phyloP scores from a whole-genome alignment of 2,329 filamentous ascomycete genomes.

The Dothistroma septosporum region DNA sequence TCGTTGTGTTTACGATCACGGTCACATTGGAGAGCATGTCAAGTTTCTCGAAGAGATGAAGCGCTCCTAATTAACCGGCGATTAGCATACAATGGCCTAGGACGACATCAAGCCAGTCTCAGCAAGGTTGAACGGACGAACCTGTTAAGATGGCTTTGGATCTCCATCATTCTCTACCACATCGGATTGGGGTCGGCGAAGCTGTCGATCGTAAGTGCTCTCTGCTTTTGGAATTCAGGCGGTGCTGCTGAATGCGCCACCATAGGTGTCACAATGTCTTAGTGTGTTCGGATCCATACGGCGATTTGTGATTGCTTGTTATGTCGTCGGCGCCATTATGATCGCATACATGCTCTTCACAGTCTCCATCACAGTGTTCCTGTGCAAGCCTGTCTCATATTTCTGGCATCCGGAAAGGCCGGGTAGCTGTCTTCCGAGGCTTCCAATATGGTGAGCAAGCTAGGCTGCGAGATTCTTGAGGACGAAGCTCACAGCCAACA shows the following conservation, averaged over 20 bases:
- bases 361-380: background rate
- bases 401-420: conserved; percentile 22
- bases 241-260: background rate
- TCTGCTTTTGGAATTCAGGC: background rate
- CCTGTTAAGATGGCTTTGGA: conserved; percentile 10
- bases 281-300: conserved; percentile 13
- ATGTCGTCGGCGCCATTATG: background rate
- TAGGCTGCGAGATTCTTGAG: background rate
- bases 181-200: conserved; percentile 7
- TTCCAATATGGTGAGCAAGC: conserved; percentile 21
- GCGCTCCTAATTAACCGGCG: background rate
- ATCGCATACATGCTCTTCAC: background rate
- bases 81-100: conserved; percentile 16
- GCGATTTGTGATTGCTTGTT: conserved; percentile 6
- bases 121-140: conserved; percentile 2
- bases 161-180: conserved; percentile 14
- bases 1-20: background rate
- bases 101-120: conserved; percentile 12
- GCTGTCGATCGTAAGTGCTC: background rate
- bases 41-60: background rate
- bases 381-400: background rate
- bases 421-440: conserved; percentile 18
- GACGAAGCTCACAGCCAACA: background rate
- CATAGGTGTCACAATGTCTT: conserved; percentile 6
- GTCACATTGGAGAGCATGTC: background rate